Base-by-base conservation (phyloP, 2,329 filamentous ascomycete species). In the Neonectria neomacrospora region DNA sequence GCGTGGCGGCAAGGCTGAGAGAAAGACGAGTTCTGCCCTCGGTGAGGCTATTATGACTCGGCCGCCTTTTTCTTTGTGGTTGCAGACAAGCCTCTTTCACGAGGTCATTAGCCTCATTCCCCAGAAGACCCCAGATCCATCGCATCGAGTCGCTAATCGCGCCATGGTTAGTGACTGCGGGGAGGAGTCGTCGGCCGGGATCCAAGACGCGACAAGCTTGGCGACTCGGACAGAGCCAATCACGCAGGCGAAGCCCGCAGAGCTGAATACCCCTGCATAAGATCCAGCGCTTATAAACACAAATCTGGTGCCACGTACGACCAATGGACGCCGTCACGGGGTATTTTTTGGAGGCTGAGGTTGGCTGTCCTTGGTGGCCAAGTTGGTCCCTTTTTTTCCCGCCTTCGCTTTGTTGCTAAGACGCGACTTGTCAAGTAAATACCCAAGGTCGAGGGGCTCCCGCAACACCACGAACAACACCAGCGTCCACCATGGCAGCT, bases 401-500 rank as follows among this genome's bases (percentile, higher is more conserved):
- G 37, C 37, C 37, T 10, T 12, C n/a, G 9, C 18, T 20, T 41
- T 18, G 10, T 41, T 20, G 37, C n/a, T 41, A 5, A 7, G n/a
- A 4, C 37, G 37, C 37, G 37, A 41, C 32, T 37, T 18, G 8
- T 3, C 9, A 3, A 41, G 8, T 41, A 3, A 41, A 10, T 41
- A n/a, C 37, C 8, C 37, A 41, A n/a, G 4, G n/a, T 18, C 37
- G 37, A 7, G 16, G n/a, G 16, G 23, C 34, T 37, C 10, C 30
- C 30, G 12, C 30, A 9, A 6, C 32, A 39, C n/a, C 37, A 39
- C 16, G 37, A 16, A 2, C 30, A 47, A 23, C 22, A 42, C 54
- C 12, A 5, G 58, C 65, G 54, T 45, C 58, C 42, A 34, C 41
- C 2, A 28, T 63, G 11, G n/a, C 16, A n/a, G 30, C 44, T 26